Conservation (phyloP, 352 stramenopile species). For the Phytophthora cactorum region DNA sequence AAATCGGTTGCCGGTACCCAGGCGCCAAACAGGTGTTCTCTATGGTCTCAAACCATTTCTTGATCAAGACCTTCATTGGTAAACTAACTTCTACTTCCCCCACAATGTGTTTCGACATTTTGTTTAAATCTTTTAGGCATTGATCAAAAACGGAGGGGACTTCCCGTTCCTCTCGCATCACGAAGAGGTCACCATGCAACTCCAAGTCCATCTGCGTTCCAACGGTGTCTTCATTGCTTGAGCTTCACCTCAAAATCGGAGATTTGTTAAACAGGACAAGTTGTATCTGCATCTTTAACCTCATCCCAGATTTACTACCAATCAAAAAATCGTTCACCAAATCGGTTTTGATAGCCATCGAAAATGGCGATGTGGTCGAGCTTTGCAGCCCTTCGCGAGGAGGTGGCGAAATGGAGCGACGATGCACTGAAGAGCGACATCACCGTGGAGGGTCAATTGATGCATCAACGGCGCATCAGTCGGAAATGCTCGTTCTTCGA, state of each 20-base stretch:
- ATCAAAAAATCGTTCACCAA: conserved; percentile 15
- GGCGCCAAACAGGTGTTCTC: conserved; percentile 53
- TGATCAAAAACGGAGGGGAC: conserved; percentile 69
- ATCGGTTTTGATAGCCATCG: conserved; percentile 20
- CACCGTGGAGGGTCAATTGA: conserved; percentile 73
- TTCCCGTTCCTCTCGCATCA: conserved; percentile 81
- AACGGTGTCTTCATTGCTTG: conserved; percentile 55
- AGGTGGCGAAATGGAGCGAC: conserved; percentile 36
- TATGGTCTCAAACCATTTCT: not conserved
- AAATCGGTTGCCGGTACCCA: conserved; percentile 54
- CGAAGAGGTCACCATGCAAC: conserved; percentile 76
- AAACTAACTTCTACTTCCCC: conserved; percentile 4
- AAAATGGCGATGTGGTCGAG: conserved; percentile 49
- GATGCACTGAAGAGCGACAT: conserved; percentile 36
- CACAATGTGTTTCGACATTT: not conserved
- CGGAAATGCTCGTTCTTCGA: conserved; percentile 84
- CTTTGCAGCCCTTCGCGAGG: conserved; percentile 56
- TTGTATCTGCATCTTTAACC: too few species aligned
- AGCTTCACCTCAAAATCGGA: not conserved
- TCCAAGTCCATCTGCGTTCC: conserved; percentile 75
- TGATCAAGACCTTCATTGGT: too few species aligned
- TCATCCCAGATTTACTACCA: conserved; percentile 12
- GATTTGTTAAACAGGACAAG: not conserved
- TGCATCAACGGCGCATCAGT: conserved; percentile 78
- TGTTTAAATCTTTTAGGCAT: conserved; percentile 39